Evolutionary conservation across 1,284 basidiomycete genomes (phyloP).

Genomic region (Rhodotorula glutinis): DNA sequence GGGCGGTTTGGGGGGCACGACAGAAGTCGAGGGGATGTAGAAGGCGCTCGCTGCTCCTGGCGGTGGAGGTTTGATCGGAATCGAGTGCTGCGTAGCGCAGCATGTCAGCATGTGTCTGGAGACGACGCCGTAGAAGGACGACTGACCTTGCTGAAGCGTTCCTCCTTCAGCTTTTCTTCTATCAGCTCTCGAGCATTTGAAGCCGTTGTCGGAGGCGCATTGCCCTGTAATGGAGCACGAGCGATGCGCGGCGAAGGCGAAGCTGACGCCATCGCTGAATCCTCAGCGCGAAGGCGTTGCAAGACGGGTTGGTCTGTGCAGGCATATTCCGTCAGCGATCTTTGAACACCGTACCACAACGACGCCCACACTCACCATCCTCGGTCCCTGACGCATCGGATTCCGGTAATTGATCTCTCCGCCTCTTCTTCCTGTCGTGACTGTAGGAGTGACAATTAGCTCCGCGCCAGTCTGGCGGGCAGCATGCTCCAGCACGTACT

Average conservation of each 20-base stretch:
- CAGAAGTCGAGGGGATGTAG: constrained; percentile 55
- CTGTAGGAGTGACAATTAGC: background rate
- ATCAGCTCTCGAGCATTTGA: background rate
- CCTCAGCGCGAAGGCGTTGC: constrained; percentile 30
- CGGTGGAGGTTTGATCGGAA: constrained; percentile 44
- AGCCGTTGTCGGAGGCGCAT: background rate
- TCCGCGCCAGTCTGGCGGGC: background rate
- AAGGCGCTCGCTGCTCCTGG: constrained; percentile 42
- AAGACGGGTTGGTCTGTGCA: constrained; percentile 16
- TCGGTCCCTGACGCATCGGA: constrained; percentile 37
- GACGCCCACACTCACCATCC: background rate
- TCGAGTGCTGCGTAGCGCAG: constrained; percentile 43
- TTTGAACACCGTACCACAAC: background rate
- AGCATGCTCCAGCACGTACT: background rate
- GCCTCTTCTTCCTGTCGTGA: constrained; percentile 38
- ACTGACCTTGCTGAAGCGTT: constrained; percentile 34
- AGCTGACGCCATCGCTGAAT: constrained; percentile 2
- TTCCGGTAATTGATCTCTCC: constrained; percentile 32
- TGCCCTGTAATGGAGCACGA: background rate
- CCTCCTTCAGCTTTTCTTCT: constrained; percentile 30
- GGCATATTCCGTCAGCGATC: background rate
- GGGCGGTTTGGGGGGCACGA: constrained; percentile 48
- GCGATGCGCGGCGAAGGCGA: background rate
- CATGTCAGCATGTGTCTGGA: background rate
- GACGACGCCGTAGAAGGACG: background rate